Evolutionary conservation across 1,284 basidiomycete species (phyloP).

Genomic region (Puccinia coronata): DNA sequence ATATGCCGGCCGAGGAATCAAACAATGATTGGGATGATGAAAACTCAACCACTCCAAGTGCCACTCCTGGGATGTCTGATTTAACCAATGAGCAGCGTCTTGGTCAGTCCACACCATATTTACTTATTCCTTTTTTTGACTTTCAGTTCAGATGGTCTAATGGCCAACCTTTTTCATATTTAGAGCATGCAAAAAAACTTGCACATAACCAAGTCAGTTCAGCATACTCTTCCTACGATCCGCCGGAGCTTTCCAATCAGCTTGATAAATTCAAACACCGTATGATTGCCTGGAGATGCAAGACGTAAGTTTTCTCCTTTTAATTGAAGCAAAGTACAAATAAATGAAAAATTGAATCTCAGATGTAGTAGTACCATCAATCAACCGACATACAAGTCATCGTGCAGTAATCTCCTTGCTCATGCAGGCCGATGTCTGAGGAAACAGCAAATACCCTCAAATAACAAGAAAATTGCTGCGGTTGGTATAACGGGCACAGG

Average conservation of each 20-base stretch:
- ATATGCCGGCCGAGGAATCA: too few relatives aligned
- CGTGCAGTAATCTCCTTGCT: neutral
- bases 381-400: neutral
- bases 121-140: neutral
- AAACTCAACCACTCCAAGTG: too few relatives aligned
- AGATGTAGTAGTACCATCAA: neutral
- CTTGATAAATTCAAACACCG: too few relatives aligned
- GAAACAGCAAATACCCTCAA: neutral
- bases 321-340: neutral
- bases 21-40: too few relatives aligned
- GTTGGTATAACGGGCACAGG: neutral
- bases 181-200: neutral
- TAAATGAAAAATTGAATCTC: neutral
- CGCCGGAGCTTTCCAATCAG: too few relatives aligned
- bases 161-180: too few relatives aligned
- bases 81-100: neutral
- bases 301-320: neutral
- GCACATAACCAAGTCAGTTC: neutral
- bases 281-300: too few relatives aligned
- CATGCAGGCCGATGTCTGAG: neutral
- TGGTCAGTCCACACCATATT: neutral
- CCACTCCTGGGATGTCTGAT: too few relatives aligned
- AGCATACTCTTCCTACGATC: neutral
- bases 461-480: neutral
- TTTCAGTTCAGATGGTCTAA: too few relatives aligned